Percentiles rank a stretch among this genome's conserved stretches.
Conservation (phyloP, 2,329 filamentous ascomycete genomes). For the Cucurbitaria berberidis region DNA sequence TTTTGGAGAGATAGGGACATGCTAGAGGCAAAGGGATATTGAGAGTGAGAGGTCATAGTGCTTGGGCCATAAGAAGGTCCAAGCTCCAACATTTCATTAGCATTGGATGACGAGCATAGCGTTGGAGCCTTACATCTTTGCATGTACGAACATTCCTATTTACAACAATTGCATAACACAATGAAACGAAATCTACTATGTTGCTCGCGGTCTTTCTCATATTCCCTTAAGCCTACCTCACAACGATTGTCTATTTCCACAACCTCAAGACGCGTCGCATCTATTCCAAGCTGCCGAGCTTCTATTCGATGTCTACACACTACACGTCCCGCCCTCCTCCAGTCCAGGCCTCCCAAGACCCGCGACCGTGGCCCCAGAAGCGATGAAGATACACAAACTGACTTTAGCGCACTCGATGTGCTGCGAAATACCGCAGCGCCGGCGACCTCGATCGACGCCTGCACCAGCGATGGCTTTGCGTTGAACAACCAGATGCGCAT, state of each 20-base stretch:
- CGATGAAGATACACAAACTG: conserved; percentile 68
- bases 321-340: conserved; percentile 14
- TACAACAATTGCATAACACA: conserved; percentile 5
- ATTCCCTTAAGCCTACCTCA: conserved; percentile 2
- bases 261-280: conserved; percentile 1
- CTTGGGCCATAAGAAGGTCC: not conserved
- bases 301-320: conserved; percentile 28
- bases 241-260: not conserved
- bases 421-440: conserved; percentile 76
- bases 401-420: conserved; percentile 80
- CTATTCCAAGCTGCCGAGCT: not conserved
- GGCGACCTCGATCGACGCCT: conserved; percentile 82
- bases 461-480: conserved; percentile 81
- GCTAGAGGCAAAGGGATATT: too few species aligned
- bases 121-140: not conserved
- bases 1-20: too few species aligned
- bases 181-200: conserved; percentile 27
- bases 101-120: not conserved
- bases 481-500: conserved; percentile 81
- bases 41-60: not conserved
- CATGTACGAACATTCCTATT: not conserved
- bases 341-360: conserved; percentile 50
- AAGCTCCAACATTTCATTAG: not conserved
- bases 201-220: conserved; percentile 15
- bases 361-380: conserved; percentile 67